phyloP scores from a whole-genome alignment of 2,329 filamentous ascomycete species.

The Zalaria obscura region DNA sequence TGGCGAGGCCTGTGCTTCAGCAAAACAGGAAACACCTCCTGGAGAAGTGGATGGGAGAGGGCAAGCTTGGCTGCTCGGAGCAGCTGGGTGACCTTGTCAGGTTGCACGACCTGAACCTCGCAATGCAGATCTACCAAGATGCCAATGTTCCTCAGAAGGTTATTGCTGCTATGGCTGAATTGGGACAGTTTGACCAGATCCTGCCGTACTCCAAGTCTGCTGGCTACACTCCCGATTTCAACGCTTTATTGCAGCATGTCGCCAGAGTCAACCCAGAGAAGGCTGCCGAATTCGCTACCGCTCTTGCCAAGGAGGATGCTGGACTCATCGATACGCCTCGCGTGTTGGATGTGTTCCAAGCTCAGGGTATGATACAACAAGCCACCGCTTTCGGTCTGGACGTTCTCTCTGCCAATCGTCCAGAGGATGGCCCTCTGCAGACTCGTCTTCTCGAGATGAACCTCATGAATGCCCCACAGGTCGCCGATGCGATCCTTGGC shows the following conservation, averaged over 20 bases:
- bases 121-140: conserved; percentile 77
- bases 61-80: conserved; percentile 92
- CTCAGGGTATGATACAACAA: conserved; percentile 94
- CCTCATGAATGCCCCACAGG: conserved; percentile 86
- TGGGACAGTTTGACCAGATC: conserved; percentile 94
- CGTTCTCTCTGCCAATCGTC: conserved; percentile 85
- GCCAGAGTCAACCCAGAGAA: conserved; percentile 85
- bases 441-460: conserved; percentile 98
- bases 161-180: conserved; percentile 86
- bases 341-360: conserved; percentile 95
- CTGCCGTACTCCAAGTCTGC: conserved; percentile 74
- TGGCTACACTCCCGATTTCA: conserved; percentile 91
- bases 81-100: conserved; percentile 91
- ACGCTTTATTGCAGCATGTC: conserved; percentile 81
- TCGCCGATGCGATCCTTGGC: conserved; percentile 91
- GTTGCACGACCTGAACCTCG: conserved; percentile 75
- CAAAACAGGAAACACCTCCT: conserved; percentile 92
- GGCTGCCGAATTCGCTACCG: conserved; percentile 85
- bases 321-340: conserved; percentile 86
- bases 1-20: conserved; percentile 79
- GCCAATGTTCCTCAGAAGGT: conserved; percentile 88
- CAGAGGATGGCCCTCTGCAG: conserved; percentile 85
- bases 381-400: conserved; percentile 96
- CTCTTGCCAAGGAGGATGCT: conserved; percentile 76
- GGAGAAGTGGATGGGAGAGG: conserved; percentile 95